Evolutionary conservation across 352 stramenopile genomes (phyloP).

Genomic region (Globisporangium middletonii): DNA sequence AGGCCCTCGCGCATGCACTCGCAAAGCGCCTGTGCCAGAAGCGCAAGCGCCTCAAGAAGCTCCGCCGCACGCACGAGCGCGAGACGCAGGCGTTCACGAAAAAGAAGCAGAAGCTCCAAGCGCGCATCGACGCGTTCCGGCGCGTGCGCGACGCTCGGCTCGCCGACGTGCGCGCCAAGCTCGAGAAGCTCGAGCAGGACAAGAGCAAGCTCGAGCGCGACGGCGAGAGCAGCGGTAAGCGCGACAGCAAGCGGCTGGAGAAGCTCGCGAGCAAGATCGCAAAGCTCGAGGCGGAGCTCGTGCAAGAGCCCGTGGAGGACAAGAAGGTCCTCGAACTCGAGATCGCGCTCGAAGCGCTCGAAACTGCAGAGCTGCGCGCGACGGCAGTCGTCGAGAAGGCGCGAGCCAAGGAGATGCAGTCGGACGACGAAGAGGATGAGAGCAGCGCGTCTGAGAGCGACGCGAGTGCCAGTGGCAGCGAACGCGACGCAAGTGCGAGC

Average conservation of each 20-base stretch:
- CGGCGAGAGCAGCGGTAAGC: not conserved
- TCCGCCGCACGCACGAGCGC: slow-evolving; percentile 28
- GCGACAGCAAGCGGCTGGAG: slow-evolving; percentile 14
- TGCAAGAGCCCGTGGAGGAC: slow-evolving; percentile 24
- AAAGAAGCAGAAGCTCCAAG: slow-evolving; percentile 26
- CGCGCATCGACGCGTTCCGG: slow-evolving; percentile 30
- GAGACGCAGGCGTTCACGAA: slow-evolving; percentile 15
- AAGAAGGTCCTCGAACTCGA: slow-evolving; percentile 42
- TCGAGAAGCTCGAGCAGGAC: slow-evolving; percentile 19
- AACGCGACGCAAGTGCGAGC: slow-evolving; percentile 7
- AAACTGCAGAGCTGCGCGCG: slow-evolving; percentile 23
- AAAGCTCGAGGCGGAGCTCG: slow-evolving; percentile 26
- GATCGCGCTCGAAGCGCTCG: slow-evolving; percentile 28
- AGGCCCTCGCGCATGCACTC: slow-evolving; percentile 24
- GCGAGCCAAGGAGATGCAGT: slow-evolving; percentile 21
- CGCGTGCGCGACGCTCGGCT: slow-evolving; percentile 28
- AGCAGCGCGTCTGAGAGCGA: slow-evolving; percentile 9
- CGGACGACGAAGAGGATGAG: slow-evolving; percentile 2
- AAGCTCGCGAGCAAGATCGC: slow-evolving; percentile 29
- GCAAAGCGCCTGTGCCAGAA: slow-evolving; percentile 22
- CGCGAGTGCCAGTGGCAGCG: not conserved
- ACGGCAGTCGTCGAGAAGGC: slow-evolving; percentile 15
- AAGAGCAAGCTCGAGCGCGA: slow-evolving; percentile 14
- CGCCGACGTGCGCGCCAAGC: slow-evolving; percentile 26
- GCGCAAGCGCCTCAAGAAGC: slow-evolving; percentile 35